Conservation (phyloP, 2,329 filamentous ascomycete genomes). For the Sclerotinia subarctica region DNA sequence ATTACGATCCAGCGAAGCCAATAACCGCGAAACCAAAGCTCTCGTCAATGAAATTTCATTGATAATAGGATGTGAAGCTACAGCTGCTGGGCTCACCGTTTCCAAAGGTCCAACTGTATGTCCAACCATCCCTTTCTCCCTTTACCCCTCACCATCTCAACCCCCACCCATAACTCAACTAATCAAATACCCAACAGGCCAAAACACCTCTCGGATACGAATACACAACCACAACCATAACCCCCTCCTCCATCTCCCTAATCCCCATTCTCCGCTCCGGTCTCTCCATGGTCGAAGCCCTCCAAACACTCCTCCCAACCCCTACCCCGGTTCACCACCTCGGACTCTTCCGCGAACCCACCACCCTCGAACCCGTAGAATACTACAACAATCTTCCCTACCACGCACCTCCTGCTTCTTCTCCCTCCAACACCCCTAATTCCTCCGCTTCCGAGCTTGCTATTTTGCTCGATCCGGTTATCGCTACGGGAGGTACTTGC, state of each 20-base stretch:
- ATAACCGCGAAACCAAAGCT: conserved; percentile 71
- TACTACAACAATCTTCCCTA: conserved; percentile 97
- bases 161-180: not conserved
- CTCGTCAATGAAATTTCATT: conserved; percentile 84
- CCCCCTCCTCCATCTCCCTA: conserved; percentile 66
- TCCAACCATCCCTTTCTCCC: not conserved
- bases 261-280: conserved; percentile 93
- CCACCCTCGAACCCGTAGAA: conserved; percentile 83
- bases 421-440: conserved; percentile 42
- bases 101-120: conserved; percentile 61
- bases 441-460: conserved; percentile 56
- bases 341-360: conserved; percentile 87
- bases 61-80: conserved; percentile 78
- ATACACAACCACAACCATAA: conserved; percentile 63
- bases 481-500: conserved; percentile 88
- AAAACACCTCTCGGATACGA: conserved; percentile 73
- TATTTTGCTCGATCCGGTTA: conserved; percentile 86
- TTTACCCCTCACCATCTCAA: not conserved
- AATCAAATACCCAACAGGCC: conserved; percentile 51
- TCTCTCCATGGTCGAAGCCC: conserved; percentile 83
- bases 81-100: conserved; percentile 59
- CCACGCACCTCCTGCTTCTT: conserved; percentile 50
- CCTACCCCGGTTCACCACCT: conserved; percentile 88
- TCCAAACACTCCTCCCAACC: conserved; percentile 76
- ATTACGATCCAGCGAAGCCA: conserved; percentile 70